Base-by-base conservation (phyloP, 768 basidiomycete genomes). In the Tephrocybe rancida region DNA sequence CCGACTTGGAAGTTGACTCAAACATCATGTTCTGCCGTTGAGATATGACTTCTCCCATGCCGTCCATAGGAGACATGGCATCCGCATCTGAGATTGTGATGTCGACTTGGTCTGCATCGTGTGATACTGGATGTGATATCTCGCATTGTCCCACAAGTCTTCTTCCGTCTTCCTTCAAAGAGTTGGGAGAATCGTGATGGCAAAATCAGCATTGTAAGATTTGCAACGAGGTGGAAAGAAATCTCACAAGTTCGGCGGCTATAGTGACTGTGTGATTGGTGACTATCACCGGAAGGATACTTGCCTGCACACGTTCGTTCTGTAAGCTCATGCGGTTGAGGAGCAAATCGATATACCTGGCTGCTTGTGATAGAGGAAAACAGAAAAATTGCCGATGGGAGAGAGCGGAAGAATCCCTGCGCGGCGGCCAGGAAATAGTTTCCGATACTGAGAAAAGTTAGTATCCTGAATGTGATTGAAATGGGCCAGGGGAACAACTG, bases 221-320 rank as follows among this genome's bases (percentile, higher is more conserved):
- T 44, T 30, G 43, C n/a, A 8, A 22, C 25, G 25, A 32, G 25
- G 19, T 6, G 11, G 13, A 34, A 30, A 13, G 71, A 76, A 63
- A 25, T 84, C 90, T 63, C n/a, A 77, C 77, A 54, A 96, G 78
- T 69, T 95, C 88, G 21, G 88, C 93, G 34, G 94, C 92, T 57
- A 98, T 94, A 13, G 95, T 97, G n/a, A 94, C 92, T 0, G 90
- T 94, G 67, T 93, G 92, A 68, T 93, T 95, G 11, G 95, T 98
- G 35, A 95, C 85, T 58, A 98, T 89, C 3, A 87, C 92, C 0
- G 95, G 95, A 2, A 96, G 73, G 52, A 98, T 95, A 55, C 87
- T 82, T 10, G 91, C 87, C 80, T 80, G 44, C 8, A 53, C 26
- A 43, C 52, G 25, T 43, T 48, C 48, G 78, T 69, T 35, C 57